Evolutionary conservation across 2,329 filamentous ascomycete genomes (phyloP).

Genomic region (Claviceps monticola): DNA sequence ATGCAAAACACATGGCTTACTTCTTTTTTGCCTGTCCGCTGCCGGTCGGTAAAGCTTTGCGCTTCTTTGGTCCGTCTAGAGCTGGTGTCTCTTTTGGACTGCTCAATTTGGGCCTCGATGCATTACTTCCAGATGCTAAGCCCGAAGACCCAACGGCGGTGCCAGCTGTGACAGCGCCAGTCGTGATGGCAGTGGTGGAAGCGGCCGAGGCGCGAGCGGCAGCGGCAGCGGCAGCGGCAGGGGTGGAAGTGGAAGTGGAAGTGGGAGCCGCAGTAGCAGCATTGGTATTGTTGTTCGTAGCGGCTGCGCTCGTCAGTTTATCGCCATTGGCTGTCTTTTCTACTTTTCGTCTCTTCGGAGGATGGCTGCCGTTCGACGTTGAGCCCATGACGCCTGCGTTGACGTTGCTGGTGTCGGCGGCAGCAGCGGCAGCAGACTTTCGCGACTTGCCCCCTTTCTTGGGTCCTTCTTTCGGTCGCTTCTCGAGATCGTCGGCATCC

Average conservation of each 20-base stretch:
- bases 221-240: not conserved
- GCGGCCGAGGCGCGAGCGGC: not conserved
- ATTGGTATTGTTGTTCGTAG: not conserved
- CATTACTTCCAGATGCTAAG: constrained; percentile 34
- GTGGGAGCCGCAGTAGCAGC: not conserved
- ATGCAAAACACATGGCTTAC: constrained; percentile 30
- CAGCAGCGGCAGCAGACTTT: constrained; percentile 39
- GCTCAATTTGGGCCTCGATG: constrained; percentile 41
- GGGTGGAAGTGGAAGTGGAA: not conserved
- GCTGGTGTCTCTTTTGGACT: constrained; percentile 58
- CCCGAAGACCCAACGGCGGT: constrained; percentile 40
- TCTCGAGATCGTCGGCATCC: constrained; percentile 60
- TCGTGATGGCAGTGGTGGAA: not conserved
- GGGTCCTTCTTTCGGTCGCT: constrained; percentile 31
- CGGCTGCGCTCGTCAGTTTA: constrained; percentile 19
- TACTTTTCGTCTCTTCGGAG: constrained; percentile 66
- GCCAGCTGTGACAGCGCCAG: not conserved
- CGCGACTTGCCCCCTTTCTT: constrained; percentile 57
- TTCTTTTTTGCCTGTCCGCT: constrained; percentile 69
- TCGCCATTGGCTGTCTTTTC: constrained; percentile 48
- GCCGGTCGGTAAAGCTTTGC: constrained; percentile 47
- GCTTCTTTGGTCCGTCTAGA: constrained; percentile 58
- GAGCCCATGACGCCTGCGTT: constrained; percentile 54
- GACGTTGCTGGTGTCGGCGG: constrained; percentile 31
- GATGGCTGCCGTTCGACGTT: constrained; percentile 37